Base-by-base conservation (phyloP, 2,329 filamentous ascomycete species). In the Escovopsis sp. region DNA sequence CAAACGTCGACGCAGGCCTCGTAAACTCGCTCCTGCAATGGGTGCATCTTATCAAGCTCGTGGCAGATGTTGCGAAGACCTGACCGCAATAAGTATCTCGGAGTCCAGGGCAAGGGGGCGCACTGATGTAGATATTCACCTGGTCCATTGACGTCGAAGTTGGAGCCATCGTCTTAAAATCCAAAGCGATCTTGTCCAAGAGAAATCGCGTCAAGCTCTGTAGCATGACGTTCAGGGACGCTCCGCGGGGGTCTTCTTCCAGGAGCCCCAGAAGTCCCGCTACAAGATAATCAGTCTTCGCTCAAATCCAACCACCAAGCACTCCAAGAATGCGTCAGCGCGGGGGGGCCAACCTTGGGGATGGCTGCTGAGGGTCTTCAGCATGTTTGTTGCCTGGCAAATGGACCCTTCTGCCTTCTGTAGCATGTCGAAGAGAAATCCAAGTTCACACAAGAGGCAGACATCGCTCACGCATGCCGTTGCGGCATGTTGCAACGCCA, bases 371-470 rank as follows among this genome's bases (percentile, higher is more conserved):
- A 98, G 77, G 0, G 86, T 83, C 55, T 90, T 93, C 23, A 96
- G 63, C 42, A 98, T 71, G 51, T 98, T 98, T 0, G 88, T 94
- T 12, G 90, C 90, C 53, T 98, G 90, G 46, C 90, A 98, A 40
- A 92, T 93, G 38, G 87, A 80, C 0, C 87, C 88, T 42, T 81
- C 80, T 2, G 90, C 90, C 54, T 96, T 98, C 48, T 96, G 82
- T 17, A 98, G 69, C 90, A 98, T 98, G 52, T 98, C 92, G 47
- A 94, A 92, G 9, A 98, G 64, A 53, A 90, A 98, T 1, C 90
- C 90, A 44, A 98, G 67, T 57, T 98, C 90, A 56, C 90, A 98
- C 2, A 98, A 62, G 29, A 98, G 64, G 55, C 90, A 98, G 23
- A 75, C 70, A 37, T 93, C 86, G 45, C 74, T 76, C 3, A 86